These are phyloP conservation scores for Coemansia sp. DNA, from an alignment of 192 early-diverging fungal genomes.

Conservation along the genomic window DNA sequence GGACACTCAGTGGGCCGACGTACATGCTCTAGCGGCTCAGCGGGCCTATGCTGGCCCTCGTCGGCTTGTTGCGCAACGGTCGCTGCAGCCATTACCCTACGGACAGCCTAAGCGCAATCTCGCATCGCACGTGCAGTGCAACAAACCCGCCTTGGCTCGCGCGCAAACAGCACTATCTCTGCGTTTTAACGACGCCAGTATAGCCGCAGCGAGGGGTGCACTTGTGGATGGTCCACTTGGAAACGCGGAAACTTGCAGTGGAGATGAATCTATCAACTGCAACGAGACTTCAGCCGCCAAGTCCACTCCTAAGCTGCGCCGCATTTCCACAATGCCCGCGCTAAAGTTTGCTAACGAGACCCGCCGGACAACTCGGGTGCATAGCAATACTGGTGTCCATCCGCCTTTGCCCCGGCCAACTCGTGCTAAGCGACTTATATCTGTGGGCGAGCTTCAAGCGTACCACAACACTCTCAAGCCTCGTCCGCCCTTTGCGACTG, in stretches of 20 bases:
- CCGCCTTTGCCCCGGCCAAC: background rate
- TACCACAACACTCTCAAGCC: slow-evolving; percentile 25
- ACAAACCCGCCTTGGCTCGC: background rate
- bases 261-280: background rate
- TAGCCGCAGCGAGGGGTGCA: background rate
- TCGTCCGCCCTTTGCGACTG: slow-evolving; percentile 7
- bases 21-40: background rate
- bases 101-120: slow-evolving; percentile 19
- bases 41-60: background rate
- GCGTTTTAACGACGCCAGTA: background rate
- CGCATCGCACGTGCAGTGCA: slow-evolving; percentile 5
- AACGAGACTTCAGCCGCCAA: background rate
- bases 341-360: background rate
- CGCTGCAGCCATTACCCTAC: slow-evolving; percentile 13
- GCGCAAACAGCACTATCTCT: slow-evolving; percentile 5
- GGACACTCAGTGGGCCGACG: background rate
- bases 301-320: slow-evolving; percentile 11
- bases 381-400: background rate
- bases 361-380: background rate
- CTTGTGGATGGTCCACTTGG: no score
- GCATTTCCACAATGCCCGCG: slow-evolving; percentile 31
- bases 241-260: no score
- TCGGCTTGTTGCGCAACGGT: slow-evolving; percentile 1
- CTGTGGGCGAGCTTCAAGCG: slow-evolving; percentile 11
- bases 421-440: slow-evolving; percentile 8